Conservation (phyloP, 805 yeast species). For the Lachancea mirantina region DNA sequence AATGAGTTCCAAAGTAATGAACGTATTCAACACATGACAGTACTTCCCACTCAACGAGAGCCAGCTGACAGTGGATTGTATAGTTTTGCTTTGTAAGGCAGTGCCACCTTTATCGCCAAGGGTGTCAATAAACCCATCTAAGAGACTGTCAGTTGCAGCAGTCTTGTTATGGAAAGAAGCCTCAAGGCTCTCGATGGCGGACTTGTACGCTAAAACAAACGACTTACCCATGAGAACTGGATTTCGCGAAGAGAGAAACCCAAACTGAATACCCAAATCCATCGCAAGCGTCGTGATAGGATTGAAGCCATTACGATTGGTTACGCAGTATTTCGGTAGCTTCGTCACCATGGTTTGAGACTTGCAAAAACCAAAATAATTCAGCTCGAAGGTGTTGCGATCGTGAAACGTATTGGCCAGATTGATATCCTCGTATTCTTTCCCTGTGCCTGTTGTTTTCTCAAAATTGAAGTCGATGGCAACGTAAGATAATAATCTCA, state of each 20-base stretch:
- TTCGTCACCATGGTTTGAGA: constrained; percentile 5
- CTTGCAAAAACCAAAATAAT: constrained; percentile 27
- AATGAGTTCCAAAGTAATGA: no score
- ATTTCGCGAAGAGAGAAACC: constrained; percentile 18
- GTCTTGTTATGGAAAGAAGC: no score
- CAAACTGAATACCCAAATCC: constrained; percentile 28
- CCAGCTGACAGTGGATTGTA: no score
- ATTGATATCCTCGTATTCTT: constrained; percentile 22
- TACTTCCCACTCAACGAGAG: no score
- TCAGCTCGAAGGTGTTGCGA: constrained; percentile 18
- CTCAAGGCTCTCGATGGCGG: no score
- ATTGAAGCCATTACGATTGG: constrained; percentile 22
- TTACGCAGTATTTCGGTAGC: constrained; percentile 17
- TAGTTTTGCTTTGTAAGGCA: no score
- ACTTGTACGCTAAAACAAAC: constrained; percentile 20
- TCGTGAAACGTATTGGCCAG: constrained; percentile 22
- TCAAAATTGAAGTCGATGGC: constrained; percentile 20
- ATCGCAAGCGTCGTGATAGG: constrained; percentile 21
- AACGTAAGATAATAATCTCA: constrained; percentile 24
- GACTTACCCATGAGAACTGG: constrained; percentile 22
- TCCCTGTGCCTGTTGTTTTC: background rate
- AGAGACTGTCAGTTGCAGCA: no score
- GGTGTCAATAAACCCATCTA: no score
- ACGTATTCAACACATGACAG: no score
- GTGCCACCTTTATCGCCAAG: no score